phyloP scores from a whole-genome alignment of 139 green algal species.

The Edaphochlamys debaryana region DNA sequence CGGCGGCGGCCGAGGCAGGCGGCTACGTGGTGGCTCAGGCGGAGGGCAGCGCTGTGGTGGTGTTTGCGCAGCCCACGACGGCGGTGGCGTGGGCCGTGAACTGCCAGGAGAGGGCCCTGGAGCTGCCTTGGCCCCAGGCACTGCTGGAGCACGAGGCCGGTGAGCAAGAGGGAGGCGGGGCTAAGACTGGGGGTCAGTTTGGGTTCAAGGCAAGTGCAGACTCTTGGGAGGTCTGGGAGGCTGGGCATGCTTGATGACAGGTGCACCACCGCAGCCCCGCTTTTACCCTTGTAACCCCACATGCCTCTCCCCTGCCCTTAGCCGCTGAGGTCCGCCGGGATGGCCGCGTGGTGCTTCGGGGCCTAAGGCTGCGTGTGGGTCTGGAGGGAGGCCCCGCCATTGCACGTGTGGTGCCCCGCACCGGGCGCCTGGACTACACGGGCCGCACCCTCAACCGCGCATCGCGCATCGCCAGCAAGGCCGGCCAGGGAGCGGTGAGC shows the following conservation, averaged over 20 bases:
- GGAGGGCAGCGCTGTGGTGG: background rate
- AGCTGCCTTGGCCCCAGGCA: background rate
- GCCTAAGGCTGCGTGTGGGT: background rate
- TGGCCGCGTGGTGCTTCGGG: background rate
- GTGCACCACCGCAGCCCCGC: no score
- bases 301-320: no score
- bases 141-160: background rate
- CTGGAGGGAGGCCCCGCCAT: background rate
- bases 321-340: background rate
- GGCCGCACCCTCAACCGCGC: constrained; percentile 6
- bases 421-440: constrained; percentile 3
- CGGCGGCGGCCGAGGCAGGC: background rate
- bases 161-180: no score
- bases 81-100: background rate
- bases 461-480: background rate
- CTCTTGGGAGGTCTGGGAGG: no score
- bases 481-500: background rate
- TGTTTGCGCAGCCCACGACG: background rate
- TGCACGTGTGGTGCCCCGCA: background rate
- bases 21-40: background rate
- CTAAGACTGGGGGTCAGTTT: no score
- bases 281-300: no score
- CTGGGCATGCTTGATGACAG: no score
- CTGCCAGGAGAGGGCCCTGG: background rate
- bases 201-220: no score